Conservation (phyloP, 208 protist species). For the Wallacemonas sp. region DNA sequence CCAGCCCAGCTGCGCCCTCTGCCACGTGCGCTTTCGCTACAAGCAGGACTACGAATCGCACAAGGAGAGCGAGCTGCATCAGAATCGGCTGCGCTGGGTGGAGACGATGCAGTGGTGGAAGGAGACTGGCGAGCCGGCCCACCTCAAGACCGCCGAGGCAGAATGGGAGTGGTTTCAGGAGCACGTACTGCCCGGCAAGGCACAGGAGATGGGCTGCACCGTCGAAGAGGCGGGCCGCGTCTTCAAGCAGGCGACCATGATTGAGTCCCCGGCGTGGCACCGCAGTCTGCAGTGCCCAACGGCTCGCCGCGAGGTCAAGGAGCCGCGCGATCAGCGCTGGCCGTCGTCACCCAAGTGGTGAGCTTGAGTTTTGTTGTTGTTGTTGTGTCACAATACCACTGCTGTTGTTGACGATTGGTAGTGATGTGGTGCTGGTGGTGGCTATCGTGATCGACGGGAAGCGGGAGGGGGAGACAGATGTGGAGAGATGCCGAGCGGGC, state of each 20-base stretch:
- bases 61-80: slow-evolving; percentile 89
- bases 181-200: slow-evolving; percentile 66
- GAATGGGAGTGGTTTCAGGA: slow-evolving; percentile 82
- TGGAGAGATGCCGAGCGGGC: too few species aligned
- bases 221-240: slow-evolving; percentile 51
- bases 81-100: slow-evolving; percentile 82
- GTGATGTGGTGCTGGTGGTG: too few species aligned
- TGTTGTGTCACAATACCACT: too few species aligned
- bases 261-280: slow-evolving; percentile 72
- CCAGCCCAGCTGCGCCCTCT: slow-evolving; percentile 86
- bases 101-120: slow-evolving; percentile 88
- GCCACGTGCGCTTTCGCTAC: slow-evolving; percentile 88
- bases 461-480: too few species aligned
- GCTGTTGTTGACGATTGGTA: too few species aligned
- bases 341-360: slow-evolving; percentile 91
- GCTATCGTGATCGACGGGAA: too few species aligned
- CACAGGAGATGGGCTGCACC: slow-evolving; percentile 53
- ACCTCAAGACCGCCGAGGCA: slow-evolving; percentile 36
- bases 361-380: slow-evolving; percentile 1
- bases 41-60: slow-evolving; percentile 92
- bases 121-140: slow-evolving; percentile 71
- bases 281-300: slow-evolving; percentile 63
- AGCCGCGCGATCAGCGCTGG: slow-evolving; percentile 90
- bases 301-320: slow-evolving; percentile 66
- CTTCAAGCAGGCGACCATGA: slow-evolving; percentile 59